phyloP scores from a whole-genome alignment of 352 stramenopile species.

The Globisporangium abappressorium region DNA sequence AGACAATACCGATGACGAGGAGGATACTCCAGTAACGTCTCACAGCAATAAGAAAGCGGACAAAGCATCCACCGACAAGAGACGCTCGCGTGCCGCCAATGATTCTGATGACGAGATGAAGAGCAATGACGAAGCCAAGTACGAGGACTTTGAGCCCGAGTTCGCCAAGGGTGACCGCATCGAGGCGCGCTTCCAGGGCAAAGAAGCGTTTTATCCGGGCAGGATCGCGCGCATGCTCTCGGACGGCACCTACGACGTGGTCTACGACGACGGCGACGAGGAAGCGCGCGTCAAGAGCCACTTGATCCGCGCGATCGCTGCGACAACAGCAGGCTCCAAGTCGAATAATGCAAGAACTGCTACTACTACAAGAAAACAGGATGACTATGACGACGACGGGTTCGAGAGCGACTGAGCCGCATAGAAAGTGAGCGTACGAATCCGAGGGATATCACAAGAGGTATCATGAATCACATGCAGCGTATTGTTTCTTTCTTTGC shows the following conservation, averaged over 20 bases:
- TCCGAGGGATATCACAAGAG: neutral
- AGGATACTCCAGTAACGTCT: neutral
- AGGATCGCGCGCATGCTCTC: constrained; percentile 45
- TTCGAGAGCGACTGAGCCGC: constrained; percentile 53
- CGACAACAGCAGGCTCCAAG: constrained; percentile 7
- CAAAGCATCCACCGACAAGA: constrained; percentile 11
- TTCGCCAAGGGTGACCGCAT: constrained; percentile 56
- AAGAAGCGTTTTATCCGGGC: constrained; percentile 43
- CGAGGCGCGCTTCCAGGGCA: constrained; percentile 61
- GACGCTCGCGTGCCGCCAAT: neutral
- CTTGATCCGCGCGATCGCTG: constrained; percentile 33
- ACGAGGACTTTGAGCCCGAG: constrained; percentile 44
- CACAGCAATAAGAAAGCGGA: neutral
- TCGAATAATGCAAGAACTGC: constrained; percentile 1
- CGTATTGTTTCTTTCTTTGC: constrained; percentile 6
- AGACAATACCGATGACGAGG: constrained; percentile 15
- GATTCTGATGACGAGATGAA: constrained; percentile 21
- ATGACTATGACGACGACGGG: constrained; percentile 51
- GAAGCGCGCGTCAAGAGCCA: constrained; percentile 46
- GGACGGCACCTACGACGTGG: constrained; percentile 59
- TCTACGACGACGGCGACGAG: constrained; percentile 73
- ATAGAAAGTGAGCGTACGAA: too few relatives aligned
- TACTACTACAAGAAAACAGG: neutral
- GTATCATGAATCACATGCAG: constrained; percentile 7
- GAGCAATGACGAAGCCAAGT: constrained; percentile 18